Conservation (phyloP, 1,284 basidiomycete species). For the Agaricales sp. region DNA sequence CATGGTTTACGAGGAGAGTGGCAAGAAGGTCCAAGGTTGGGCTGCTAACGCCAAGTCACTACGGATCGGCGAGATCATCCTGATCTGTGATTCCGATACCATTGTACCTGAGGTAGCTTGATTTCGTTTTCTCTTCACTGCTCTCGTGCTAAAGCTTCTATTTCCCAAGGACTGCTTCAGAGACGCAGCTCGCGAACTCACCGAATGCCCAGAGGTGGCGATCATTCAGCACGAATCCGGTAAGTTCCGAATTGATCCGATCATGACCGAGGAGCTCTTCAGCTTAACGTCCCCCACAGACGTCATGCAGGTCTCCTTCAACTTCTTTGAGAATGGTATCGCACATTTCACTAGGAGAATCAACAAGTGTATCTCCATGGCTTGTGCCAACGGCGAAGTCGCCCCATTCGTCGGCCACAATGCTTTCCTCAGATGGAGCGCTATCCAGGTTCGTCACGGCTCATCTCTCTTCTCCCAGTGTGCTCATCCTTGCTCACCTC, state of each 20-base stretch:
- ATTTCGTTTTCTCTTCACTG: conserved; percentile 1
- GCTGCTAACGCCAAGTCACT: conserved; percentile 48
- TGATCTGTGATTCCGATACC: conserved; percentile 78
- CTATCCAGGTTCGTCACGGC: conserved; percentile 26
- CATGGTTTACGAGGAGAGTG: conserved; percentile 52
- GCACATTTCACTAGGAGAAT: conserved; percentile 64
- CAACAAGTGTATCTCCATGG: conserved; percentile 47
- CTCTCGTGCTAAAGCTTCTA: conserved; percentile 1
- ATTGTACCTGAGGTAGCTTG: conserved; percentile 57
- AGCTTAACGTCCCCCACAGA: conserved; percentile 31
- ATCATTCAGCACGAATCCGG: conserved; percentile 80
- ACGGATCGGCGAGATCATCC: conserved; percentile 53
- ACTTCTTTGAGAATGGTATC: conserved; percentile 75
- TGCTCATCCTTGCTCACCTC: neutral
- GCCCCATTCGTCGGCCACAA: conserved; percentile 87
- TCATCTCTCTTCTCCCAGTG: neutral
- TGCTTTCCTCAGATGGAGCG: conserved; percentile 79
- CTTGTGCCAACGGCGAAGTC: conserved; percentile 58
- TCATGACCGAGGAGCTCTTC: no score
- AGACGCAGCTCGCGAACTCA: conserved; percentile 75
- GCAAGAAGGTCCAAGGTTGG: conserved; percentile 49
- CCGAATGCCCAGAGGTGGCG: conserved; percentile 68
- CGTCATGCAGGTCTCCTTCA: conserved; percentile 68
- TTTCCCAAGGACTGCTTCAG: conserved; percentile 59
- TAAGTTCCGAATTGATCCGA: conserved; percentile 15